Conservation (phyloP, 768 basidiomycete species). For the Russula sp. region DNA sequence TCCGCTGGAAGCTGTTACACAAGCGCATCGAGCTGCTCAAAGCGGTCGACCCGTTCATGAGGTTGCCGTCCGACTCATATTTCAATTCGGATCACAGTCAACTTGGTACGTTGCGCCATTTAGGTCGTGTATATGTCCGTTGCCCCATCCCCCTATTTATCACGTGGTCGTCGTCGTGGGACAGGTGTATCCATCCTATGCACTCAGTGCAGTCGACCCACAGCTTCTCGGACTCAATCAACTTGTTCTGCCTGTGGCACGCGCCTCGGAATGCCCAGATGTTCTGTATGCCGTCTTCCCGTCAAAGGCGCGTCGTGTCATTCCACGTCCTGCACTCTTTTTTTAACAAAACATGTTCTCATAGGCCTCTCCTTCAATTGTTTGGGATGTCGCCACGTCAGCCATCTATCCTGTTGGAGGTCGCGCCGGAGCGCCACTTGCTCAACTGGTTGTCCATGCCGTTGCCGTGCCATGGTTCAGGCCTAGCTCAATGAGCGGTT, state of each 20-base stretch:
- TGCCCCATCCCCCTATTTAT: slow-evolving; percentile 22
- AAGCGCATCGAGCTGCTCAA: slow-evolving; percentile 76
- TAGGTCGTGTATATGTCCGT: slow-evolving; percentile 31
- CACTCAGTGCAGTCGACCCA: slow-evolving; percentile 28
- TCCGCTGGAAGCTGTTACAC: slow-evolving; percentile 66
- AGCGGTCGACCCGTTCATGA: slow-evolving; percentile 42
- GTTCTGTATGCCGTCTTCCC: slow-evolving; percentile 73
- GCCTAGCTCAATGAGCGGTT: background rate
- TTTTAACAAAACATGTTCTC: background rate
- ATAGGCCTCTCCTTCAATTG: slow-evolving; percentile 60
- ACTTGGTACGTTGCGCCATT: slow-evolving; percentile 27
- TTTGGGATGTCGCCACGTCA: slow-evolving; percentile 58
- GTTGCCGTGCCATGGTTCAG: slow-evolving; percentile 38
- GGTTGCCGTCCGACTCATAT: background rate
- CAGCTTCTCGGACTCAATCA: slow-evolving; percentile 47
- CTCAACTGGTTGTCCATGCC: slow-evolving; percentile 68
- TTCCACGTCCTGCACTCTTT: background rate
- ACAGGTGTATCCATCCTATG: slow-evolving; percentile 36
- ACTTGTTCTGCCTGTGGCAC: slow-evolving; percentile 46
- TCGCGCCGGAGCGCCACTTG: slow-evolving; percentile 51
- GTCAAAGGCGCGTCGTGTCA: slow-evolving; percentile 54
- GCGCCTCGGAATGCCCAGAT: slow-evolving; percentile 48
- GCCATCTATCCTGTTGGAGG: slow-evolving; percentile 65
- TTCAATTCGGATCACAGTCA: slow-evolving; percentile 30
- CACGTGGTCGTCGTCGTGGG: background rate